Evolutionary conservation across 345 rosid species (phyloP).

Genomic region (Dipteronia sinensis): DNA sequence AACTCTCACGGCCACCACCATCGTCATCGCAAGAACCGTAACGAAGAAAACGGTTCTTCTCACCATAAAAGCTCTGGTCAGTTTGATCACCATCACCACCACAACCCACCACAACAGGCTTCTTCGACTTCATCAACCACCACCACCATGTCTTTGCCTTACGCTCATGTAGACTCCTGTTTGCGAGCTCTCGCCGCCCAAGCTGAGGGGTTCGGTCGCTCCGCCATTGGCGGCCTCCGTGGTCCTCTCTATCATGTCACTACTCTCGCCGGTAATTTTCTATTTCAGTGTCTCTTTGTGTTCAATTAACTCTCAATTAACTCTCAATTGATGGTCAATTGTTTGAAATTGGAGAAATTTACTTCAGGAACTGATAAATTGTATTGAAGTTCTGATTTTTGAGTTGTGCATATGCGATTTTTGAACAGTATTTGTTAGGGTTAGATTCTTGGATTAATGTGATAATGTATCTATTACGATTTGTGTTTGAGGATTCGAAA

Average conservation of each 20-base stretch:
- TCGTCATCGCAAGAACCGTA: constrained; percentile 35
- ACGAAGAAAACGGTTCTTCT: constrained; percentile 13
- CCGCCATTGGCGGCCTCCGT: constrained; percentile 79
- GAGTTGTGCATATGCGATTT: background rate
- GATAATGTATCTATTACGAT: background rate
- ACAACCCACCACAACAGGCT: too few relatives aligned
- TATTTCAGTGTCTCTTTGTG: background rate
- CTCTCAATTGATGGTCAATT: background rate
- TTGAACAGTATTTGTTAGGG: background rate
- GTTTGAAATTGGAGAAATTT: background rate
- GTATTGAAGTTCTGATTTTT: background rate
- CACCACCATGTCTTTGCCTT: constrained; percentile 53
- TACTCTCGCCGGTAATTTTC: constrained; percentile 57
- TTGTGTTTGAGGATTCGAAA: background rate
- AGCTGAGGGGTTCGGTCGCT: constrained; percentile 89
- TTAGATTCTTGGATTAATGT: too few relatives aligned
- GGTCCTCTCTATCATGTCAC: constrained; percentile 70
- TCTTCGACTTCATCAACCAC: constrained; percentile 7
- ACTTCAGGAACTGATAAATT: background rate
- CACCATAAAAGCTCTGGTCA: constrained; percentile 1
- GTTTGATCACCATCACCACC: constrained; percentile 14
- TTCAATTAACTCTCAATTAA: background rate
- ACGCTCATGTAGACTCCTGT: constrained; percentile 63
- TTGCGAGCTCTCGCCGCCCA: constrained; percentile 80
- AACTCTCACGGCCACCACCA: constrained; percentile 38